Evolutionary conservation across 805 yeast species (phyloP).

Genomic region (Lipomyces anomalus): DNA sequence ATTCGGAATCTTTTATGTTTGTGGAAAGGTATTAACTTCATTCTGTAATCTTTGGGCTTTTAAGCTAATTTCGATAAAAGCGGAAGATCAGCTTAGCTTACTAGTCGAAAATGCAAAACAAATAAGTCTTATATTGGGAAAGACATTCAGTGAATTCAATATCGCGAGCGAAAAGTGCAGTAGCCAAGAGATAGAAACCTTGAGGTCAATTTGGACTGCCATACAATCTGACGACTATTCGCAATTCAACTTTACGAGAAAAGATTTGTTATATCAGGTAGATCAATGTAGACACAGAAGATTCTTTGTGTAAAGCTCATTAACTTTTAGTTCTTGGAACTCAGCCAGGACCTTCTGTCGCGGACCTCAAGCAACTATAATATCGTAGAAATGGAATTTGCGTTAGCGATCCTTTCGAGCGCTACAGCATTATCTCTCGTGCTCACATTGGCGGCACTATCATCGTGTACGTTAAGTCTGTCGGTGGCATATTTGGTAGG

Average conservation of each 20-base stretch:
- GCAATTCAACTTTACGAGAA: not conserved
- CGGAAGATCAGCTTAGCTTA: slow-evolving; percentile 51
- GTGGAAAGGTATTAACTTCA: slow-evolving; percentile 28
- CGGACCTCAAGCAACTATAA: slow-evolving; percentile 63
- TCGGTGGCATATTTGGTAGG: slow-evolving; percentile 26
- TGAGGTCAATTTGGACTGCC: not conserved
- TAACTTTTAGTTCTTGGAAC: slow-evolving; percentile 12
- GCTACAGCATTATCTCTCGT: slow-evolving; percentile 5
- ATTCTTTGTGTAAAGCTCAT: not conserved
- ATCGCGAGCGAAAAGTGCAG: slow-evolving; percentile 21
- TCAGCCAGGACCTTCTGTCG: slow-evolving; percentile 31
- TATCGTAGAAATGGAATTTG: slow-evolving; percentile 43
- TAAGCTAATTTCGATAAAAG: not conserved
- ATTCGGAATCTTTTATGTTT: slow-evolving; percentile 47
- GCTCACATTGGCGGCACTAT: slow-evolving; percentile 1
- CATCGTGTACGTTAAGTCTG: not conserved
- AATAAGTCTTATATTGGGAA: slow-evolving; percentile 26
- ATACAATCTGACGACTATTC: not conserved
- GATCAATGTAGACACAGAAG: not conserved
- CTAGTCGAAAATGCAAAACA: slow-evolving; percentile 40
- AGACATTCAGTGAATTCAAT: slow-evolving; percentile 35
- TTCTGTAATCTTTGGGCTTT: not conserved
- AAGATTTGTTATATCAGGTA: not conserved
- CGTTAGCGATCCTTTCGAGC: slow-evolving; percentile 37
- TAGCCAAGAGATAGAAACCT: not conserved